Percentiles rank a stretch among this genome's conserved stretches.
Conservation (phyloP, 768 basidiomycete species). For the Cyclocybe aegerita region DNA sequence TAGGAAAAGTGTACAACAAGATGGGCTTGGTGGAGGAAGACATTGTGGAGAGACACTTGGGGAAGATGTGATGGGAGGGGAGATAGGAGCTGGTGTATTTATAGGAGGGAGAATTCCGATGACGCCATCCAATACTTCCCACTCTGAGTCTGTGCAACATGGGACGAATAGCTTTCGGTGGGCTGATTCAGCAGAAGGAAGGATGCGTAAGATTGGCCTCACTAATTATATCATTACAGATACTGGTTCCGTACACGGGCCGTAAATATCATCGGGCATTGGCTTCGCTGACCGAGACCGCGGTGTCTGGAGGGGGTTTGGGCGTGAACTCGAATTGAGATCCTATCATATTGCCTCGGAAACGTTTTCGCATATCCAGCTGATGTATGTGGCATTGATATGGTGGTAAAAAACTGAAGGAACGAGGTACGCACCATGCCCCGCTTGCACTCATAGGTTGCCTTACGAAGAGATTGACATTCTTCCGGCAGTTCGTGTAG, state of each 20-base stretch:
- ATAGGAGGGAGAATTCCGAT: neutral
- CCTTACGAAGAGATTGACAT: constrained; percentile 76
- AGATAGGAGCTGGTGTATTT: neutral
- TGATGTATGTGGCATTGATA: constrained; percentile 22
- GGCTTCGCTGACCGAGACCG: no score
- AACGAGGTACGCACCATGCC: constrained; percentile 65
- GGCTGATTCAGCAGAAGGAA: no score
- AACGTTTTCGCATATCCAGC: constrained; percentile 85
- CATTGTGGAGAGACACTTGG: constrained; percentile 22
- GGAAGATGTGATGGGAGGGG: constrained; percentile 1
- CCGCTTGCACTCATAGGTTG: constrained; percentile 88
- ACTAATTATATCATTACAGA: no score
- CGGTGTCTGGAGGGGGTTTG: constrained; percentile 18
- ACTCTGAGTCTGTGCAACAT: no score
- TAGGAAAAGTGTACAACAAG: constrained; percentile 51
- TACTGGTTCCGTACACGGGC: no score
- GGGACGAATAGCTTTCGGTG: no score
- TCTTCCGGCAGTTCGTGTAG: constrained; percentile 74
- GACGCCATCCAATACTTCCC: constrained; percentile 7
- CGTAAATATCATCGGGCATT: no score
- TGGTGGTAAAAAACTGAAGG: neutral
- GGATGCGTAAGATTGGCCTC: no score
- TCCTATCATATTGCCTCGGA: constrained; percentile 70
- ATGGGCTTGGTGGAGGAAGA: constrained; percentile 38
- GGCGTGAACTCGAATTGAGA: constrained; percentile 47